Percentiles rank a stretch among this genome's conserved stretches.
Conservation (phyloP, 2,329 filamentous ascomycete genomes). For the Neopestalotiopsis rosae region DNA sequence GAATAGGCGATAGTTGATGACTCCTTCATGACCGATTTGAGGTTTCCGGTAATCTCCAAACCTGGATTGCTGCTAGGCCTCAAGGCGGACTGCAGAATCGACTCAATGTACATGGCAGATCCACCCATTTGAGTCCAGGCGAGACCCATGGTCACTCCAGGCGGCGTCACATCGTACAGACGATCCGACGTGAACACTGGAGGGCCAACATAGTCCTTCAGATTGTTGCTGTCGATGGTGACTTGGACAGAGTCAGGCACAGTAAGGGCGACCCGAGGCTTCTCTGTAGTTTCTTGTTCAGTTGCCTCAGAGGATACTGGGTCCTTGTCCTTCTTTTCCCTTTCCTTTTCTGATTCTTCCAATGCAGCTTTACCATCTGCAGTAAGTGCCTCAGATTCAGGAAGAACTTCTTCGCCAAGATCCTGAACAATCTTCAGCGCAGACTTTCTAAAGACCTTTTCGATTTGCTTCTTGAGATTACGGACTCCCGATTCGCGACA, state of each 20-base stretch:
- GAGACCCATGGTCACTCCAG: constrained; percentile 96
- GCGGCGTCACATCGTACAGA: constrained; percentile 89
- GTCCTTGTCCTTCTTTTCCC: constrained; percentile 53
- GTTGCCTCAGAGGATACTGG: constrained; percentile 42
- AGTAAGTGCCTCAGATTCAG: constrained; percentile 82
- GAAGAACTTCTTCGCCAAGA: constrained; percentile 81
- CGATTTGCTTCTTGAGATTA: constrained; percentile 98
- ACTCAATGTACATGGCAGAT: constrained; percentile 95
- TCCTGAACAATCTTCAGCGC: constrained; percentile 97
- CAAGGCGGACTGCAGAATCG: constrained; percentile 86
- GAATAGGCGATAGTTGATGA: constrained; percentile 95
- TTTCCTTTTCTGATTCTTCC: constrained; percentile 72
- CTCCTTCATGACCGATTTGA: constrained; percentile 98
- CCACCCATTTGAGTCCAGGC: constrained; percentile 98
- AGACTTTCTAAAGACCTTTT: constrained; percentile 97
- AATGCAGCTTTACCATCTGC: constrained; percentile 83
- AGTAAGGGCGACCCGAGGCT: constrained; percentile 76
- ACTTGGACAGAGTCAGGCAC: constrained; percentile 90
- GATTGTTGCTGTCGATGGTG: constrained; percentile 82
- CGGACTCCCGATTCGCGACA: constrained; percentile 96
- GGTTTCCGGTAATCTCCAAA: constrained; percentile 90
- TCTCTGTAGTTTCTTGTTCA: constrained; percentile 70
- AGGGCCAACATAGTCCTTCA: constrained; percentile 96
- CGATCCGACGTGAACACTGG: constrained; percentile 95
- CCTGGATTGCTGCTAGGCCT: constrained; percentile 75